Conservation (phyloP, 2,329 filamentous ascomycete genomes). For the Pseudogymnoascus sp. region DNA sequence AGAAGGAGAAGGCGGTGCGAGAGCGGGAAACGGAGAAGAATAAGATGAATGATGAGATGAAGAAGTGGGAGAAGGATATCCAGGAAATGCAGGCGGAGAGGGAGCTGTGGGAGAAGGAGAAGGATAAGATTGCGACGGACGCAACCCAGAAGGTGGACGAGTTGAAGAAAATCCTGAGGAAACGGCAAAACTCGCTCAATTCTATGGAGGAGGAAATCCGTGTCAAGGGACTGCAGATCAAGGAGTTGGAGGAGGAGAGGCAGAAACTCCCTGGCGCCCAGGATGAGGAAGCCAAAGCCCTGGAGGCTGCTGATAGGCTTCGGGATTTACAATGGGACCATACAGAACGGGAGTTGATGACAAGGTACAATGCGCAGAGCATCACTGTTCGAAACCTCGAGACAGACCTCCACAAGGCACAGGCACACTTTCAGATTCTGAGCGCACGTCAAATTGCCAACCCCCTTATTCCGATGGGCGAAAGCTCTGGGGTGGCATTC, state of each 20-base stretch:
- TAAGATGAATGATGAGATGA: slow-evolving; percentile 62
- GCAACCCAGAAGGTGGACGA: slow-evolving; percentile 44
- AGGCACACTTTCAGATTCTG: slow-evolving; percentile 13
- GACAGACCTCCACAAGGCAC: slow-evolving; percentile 16
- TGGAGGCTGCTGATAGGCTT: slow-evolving; percentile 22
- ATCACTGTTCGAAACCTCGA: slow-evolving; percentile 21
- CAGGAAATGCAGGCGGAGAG: slow-evolving; percentile 50
- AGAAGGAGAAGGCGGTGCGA: slow-evolving; percentile 64
- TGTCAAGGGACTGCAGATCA: slow-evolving; percentile 62
- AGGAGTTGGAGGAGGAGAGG: slow-evolving; percentile 62
- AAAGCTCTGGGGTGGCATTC: slow-evolving; percentile 28
- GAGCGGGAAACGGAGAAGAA: slow-evolving; percentile 61
- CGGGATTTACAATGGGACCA: slow-evolving; percentile 26
- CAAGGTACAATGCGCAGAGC: slow-evolving; percentile 17
- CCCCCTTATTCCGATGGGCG: slow-evolving; percentile 25
- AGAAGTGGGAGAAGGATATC: slow-evolving; percentile 58
- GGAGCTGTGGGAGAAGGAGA: slow-evolving; percentile 46
- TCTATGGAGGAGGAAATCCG: slow-evolving; percentile 64
- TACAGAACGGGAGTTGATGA: slow-evolving; percentile 20
- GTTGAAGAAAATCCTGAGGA: slow-evolving; percentile 46
- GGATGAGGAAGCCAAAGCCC: slow-evolving; percentile 35
- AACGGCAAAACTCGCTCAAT: slow-evolving; percentile 49
- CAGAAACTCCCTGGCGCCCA: slow-evolving; percentile 56
- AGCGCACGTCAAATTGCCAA: slow-evolving; percentile 20
- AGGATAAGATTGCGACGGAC: slow-evolving; percentile 41